These are phyloP conservation scores for Tylopilus sp. DNA, from an alignment of 1,284 basidiomycete species.

Conservation along the genomic window DNA sequence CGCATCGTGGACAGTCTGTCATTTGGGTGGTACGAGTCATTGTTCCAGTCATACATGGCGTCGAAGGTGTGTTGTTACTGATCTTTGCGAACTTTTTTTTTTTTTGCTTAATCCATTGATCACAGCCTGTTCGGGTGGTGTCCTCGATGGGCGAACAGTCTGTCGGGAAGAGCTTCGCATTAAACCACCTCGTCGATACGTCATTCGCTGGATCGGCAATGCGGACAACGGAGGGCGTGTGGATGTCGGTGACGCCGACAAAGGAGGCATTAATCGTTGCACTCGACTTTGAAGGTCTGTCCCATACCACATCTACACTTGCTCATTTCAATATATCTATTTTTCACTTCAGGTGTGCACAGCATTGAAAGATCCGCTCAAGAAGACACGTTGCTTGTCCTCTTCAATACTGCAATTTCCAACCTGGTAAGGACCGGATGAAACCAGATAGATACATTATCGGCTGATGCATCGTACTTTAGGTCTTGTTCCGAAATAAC, in stretches of 20 bases:
- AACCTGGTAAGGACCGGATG: constrained; percentile 50
- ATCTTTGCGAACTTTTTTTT: accelerated
- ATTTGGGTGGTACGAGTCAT: constrained; percentile 75
- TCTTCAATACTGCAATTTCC: constrained; percentile 74
- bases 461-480: background rate
- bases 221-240: constrained; percentile 74
- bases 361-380: constrained; percentile 72
- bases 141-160: constrained; percentile 79
- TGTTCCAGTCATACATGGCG: constrained; percentile 72
- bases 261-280: constrained; percentile 65
- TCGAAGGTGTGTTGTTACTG: constrained; percentile 52
- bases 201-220: constrained; percentile 76
- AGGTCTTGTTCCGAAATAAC: constrained; percentile 75
- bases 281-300: constrained; percentile 70
- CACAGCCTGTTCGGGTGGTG: constrained; percentile 60
- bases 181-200: constrained; percentile 73
- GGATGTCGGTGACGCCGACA: constrained; percentile 76
- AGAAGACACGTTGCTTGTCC: constrained; percentile 70
- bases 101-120: background rate
- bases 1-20: constrained; percentile 64
- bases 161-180: constrained; percentile 69
- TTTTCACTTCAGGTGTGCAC: constrained; percentile 59
- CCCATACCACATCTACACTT: no score
- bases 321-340: background rate
- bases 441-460: no score